Percentiles rank a stretch among this genome's conserved stretches.
Conservation (phyloP, 2,329 filamentous ascomycete genomes). For the Fonsecaea pugnacius region DNA sequence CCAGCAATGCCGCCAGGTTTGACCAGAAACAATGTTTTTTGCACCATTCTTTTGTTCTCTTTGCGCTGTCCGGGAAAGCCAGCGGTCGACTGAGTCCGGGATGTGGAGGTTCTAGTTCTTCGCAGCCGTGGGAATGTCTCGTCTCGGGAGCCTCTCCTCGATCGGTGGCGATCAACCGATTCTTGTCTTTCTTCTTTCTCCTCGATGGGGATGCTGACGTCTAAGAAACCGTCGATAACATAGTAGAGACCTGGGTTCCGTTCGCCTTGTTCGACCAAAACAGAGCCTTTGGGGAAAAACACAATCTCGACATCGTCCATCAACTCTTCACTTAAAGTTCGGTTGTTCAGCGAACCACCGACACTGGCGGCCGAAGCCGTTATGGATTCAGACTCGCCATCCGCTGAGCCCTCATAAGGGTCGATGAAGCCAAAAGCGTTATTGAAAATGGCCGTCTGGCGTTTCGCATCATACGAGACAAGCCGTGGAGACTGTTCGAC, state of each 20-base stretch:
- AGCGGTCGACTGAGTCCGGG: conserved; percentile 41
- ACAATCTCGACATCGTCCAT: conserved; percentile 95
- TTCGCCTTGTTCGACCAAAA: conserved; percentile 94
- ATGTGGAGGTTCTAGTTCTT: conserved; percentile 50
- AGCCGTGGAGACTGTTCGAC: conserved; percentile 83
- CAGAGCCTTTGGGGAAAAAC: conserved; percentile 91
- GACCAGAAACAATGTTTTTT: conserved; percentile 81
- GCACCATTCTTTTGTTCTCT: conserved; percentile 50
- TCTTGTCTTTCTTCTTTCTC: conserved; percentile 52
- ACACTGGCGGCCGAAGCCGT: conserved; percentile 68
- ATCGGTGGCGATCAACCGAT: neutral
- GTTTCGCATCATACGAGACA: conserved; percentile 78
- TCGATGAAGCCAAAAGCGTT: conserved; percentile 94
- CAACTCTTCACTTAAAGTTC: conserved; percentile 75
- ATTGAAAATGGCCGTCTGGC: conserved; percentile 77
- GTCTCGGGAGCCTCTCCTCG: conserved; percentile 27
- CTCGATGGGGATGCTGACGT: conserved; percentile 81
- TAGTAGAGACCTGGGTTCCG: conserved; percentile 97
- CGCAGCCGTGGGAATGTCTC: conserved; percentile 53
- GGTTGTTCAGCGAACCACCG: conserved; percentile 65
- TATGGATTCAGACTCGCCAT: conserved; percentile 86
- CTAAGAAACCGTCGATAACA: conserved; percentile 94
- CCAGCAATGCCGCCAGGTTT: conserved; percentile 94
- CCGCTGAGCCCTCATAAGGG: conserved; percentile 73
- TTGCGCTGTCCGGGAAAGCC: conserved; percentile 39